Conservation (phyloP, 2,329 filamentous ascomycete species). For the Aspergillus sp. region DNA sequence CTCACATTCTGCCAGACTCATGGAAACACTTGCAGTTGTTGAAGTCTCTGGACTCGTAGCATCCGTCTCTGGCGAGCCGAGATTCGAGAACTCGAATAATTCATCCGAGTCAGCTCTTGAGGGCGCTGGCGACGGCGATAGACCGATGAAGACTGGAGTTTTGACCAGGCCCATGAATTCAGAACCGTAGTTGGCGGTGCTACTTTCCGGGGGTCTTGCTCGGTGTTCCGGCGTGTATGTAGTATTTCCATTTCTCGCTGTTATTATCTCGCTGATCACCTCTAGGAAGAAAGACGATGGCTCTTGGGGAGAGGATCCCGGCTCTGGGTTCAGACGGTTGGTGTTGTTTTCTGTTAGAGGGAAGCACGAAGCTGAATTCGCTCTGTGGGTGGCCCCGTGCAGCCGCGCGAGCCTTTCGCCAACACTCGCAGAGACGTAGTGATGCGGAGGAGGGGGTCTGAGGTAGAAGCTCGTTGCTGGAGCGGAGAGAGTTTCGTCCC, state of each 20-base stretch:
- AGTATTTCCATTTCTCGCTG: background rate
- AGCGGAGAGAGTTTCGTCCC: background rate
- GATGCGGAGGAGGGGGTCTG: background rate
- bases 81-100: background rate
- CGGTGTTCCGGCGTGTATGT: background rate
- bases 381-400: background rate
- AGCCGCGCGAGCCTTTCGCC: background rate
- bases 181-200: background rate
- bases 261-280: background rate
- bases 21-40: background rate
- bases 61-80: constrained; percentile 4
- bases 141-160: background rate
- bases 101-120: background rate
- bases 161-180: background rate
- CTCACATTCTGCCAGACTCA: background rate
- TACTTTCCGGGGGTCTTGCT: background rate
- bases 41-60: background rate
- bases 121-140: background rate
- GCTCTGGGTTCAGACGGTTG: background rate
- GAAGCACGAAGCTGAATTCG: background rate
- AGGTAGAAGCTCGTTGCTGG: background rate
- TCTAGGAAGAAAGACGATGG: background rate
- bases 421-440: background rate
- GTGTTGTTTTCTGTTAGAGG: background rate
- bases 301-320: background rate